These are phyloP conservation scores for Solanum appendiculatum DNA, from an alignment of 257 asterid species.

Conservation along the genomic window DNA sequence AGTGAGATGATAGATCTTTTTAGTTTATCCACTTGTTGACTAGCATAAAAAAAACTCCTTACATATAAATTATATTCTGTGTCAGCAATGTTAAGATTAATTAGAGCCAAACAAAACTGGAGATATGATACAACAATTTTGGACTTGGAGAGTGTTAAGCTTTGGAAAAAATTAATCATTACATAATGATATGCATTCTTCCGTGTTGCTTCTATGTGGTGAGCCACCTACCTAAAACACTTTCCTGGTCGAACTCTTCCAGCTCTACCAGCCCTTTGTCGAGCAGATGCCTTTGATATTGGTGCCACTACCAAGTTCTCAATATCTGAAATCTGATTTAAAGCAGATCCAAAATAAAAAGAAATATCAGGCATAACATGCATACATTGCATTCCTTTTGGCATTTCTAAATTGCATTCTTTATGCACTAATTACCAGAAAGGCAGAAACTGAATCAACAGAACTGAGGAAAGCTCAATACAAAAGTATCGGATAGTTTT, in stretches of 20 bases:
- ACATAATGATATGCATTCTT: not conserved
- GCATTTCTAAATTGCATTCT: not conserved
- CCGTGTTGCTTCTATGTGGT: not conserved
- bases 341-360: slow-evolving; percentile 4
- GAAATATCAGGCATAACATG: not conserved
- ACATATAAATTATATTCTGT: not conserved
- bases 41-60: not conserved
- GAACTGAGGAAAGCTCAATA: not conserved
- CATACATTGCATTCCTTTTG: not conserved
- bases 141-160: not conserved
- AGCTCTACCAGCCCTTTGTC: slow-evolving; percentile 97
- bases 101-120: not conserved
- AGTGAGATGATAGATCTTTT: not conserved
- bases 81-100: not conserved
- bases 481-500: not conserved
- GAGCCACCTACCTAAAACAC: slow-evolving; percentile 65
- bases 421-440: not conserved
- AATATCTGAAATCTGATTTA: slow-evolving; percentile 74
- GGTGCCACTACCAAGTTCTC: slow-evolving; percentile 90
- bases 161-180: not conserved
- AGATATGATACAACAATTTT: not conserved
- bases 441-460: not conserved
- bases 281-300: slow-evolving; percentile 90
- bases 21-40: not conserved
- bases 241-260: slow-evolving; percentile 98